phyloP scores from a whole-genome alignment of 495 filamentous ascomycete species.

The Annulohypoxylon bovei region DNA sequence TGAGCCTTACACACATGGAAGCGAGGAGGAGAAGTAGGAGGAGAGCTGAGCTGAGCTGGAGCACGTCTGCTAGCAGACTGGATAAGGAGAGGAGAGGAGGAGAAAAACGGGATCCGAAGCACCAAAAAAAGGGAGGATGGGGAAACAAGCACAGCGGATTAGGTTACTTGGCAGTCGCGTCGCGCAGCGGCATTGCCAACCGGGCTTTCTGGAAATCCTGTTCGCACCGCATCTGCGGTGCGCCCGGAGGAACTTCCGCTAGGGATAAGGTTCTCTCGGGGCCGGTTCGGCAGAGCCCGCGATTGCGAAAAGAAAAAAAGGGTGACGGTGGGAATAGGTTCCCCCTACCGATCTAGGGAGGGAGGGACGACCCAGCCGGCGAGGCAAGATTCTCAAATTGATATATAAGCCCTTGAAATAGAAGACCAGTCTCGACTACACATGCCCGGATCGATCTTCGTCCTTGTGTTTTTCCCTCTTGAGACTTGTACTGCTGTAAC shows the following conservation, averaged over 20 bases:
- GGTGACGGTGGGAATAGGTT: constrained; percentile 5
- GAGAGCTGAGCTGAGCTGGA: neutral
- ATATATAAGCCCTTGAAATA: constrained; percentile 37
- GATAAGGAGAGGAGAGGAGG: neutral
- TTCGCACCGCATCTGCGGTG: constrained; percentile 8
- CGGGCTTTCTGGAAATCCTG: neutral
- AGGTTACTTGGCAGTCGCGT: constrained; percentile 23
- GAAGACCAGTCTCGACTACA: constrained; percentile 36
- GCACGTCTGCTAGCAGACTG: constrained; percentile 37
- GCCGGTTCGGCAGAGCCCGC: neutral
- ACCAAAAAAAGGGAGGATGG: constrained; percentile 12
- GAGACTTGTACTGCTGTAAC: neutral
- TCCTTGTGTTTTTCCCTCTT: neutral
- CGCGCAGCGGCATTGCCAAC: neutral
- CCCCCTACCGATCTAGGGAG: neutral
- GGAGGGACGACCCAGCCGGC: neutral
- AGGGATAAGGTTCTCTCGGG: neutral
- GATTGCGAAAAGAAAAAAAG: neutral
- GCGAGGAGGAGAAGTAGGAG: neutral
- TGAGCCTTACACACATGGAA: constrained; percentile 15
- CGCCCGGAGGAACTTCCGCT: constrained; percentile 3
- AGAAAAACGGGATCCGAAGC: neutral
- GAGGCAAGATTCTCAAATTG: constrained; percentile 36
- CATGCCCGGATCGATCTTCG: neutral
- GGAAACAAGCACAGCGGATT: constrained; percentile 16